Base-by-base conservation (phyloP, 2,329 filamentous ascomycete genomes). In the Botrytis byssoidea region DNA sequence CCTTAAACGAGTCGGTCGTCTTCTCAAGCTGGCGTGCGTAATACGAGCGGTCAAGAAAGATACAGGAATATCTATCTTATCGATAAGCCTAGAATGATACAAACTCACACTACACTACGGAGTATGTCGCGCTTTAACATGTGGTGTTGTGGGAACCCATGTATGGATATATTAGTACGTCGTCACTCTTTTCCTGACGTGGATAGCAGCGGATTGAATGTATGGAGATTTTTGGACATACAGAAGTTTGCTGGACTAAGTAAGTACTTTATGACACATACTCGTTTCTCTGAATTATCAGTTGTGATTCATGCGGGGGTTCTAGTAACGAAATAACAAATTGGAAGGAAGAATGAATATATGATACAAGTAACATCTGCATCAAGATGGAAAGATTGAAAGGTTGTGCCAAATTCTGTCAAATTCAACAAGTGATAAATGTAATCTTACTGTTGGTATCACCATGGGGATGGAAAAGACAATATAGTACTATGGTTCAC, bases 21-120 rank as follows among this genome's bases (percentile, higher is more conserved):
- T 40, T 40, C 37, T 40, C 9, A 40, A 40, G 37, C 37, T 40
- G 37, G 37, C 9, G 46, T 55, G 61, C 60, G 42, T 55, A 57
- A 55, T 66, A 57, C 46, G 70, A 72, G 70, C 60, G 70, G 70
- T 72, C 60, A 72, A 66, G 22, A 16, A 57, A 72, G 42, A 60
- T 46, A 44, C 25, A 32, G n/a, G 22, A 51, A 51, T 60, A 37
- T 25, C 71, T 72, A 37, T 25, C 71, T 72, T 72, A 68, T 72
- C 71, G 71, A 72, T 72, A 72, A 72, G 44, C 51, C 25, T 12
- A n/a, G n/a, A 55, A 29, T 29, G n/a, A 12, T n/a, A 29, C 51
- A 55, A 29, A 55, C 22, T 51, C 48, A 1, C 10, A 14, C 25
- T 55, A 16, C 48, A 32, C 25, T 55, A 16, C 51, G 48, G 48